These are phyloP conservation scores for Epichloe uncinata DNA, from an alignment of 2,329 filamentous ascomycete species.

Conservation along the genomic window DNA sequence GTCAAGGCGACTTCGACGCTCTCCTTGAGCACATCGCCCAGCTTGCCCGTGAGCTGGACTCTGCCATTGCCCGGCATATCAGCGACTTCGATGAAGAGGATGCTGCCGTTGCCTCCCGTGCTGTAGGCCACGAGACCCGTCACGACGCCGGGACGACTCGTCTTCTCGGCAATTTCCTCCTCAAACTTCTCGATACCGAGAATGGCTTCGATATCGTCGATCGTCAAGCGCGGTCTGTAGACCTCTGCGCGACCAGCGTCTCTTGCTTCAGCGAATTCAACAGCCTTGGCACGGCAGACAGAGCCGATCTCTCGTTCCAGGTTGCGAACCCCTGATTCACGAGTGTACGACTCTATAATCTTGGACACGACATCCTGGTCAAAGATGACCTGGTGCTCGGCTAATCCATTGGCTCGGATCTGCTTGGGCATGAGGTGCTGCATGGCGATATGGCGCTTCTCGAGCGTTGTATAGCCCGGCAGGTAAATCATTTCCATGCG, in stretches of 20 bases:
- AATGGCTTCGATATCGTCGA: slow-evolving; percentile 78
- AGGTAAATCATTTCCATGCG: slow-evolving; percentile 94
- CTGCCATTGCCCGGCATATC: slow-evolving; percentile 90
- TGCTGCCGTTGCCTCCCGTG: slow-evolving; percentile 83
- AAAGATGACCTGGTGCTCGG: slow-evolving; percentile 60
- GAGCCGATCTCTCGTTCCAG: slow-evolving; percentile 91
- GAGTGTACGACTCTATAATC: slow-evolving; percentile 92
- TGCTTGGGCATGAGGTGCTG: slow-evolving; percentile 96
- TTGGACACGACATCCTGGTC: slow-evolving; percentile 80
- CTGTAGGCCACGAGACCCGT: slow-evolving; percentile 94
- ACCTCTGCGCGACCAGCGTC: slow-evolving; percentile 54
- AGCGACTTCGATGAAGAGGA: slow-evolving; percentile 95
- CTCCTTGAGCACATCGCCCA: slow-evolving; percentile 94
- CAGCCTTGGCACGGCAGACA: slow-evolving; percentile 88
- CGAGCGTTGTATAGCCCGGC: slow-evolving; percentile 89
- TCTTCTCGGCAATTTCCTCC: slow-evolving; percentile 86
- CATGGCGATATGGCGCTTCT: slow-evolving; percentile 90
- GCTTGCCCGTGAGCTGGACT: slow-evolving; percentile 89
- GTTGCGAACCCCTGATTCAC: slow-evolving; percentile 90
- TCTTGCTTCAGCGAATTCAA: slow-evolving; percentile 83
- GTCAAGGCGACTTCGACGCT: slow-evolving; percentile 90
- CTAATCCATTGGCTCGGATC: slow-evolving; percentile 76
- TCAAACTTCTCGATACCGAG: slow-evolving; percentile 89
- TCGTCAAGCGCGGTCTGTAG: slow-evolving; percentile 61
- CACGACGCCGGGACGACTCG: slow-evolving; percentile 75